These are phyloP conservation scores for Zopfochytrium polystomum DNA, from an alignment of 371 early-diverging fungal genomes.

Conservation along the genomic window DNA sequence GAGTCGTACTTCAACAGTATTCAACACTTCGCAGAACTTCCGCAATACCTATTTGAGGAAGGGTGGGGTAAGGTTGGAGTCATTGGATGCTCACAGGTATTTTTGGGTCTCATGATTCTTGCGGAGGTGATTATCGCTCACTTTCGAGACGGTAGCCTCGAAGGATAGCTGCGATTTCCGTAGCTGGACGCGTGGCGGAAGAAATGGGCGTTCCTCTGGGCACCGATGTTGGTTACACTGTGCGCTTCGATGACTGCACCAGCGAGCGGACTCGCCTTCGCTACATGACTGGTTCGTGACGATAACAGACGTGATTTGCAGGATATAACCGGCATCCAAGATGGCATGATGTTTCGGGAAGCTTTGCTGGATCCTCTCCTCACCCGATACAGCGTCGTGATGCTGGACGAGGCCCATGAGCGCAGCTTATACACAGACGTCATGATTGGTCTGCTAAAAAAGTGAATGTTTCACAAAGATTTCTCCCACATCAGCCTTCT, in stretches of 20 bases:
- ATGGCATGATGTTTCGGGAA: slow-evolving; percentile 96
- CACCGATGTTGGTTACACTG: slow-evolving; percentile 90
- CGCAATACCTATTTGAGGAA: slow-evolving; percentile 94
- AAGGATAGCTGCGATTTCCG: slow-evolving; percentile 97
- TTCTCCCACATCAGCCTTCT: neutral
- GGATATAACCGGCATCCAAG: slow-evolving; percentile 37
- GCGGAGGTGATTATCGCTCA: slow-evolving; percentile 4
- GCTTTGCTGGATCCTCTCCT: slow-evolving; percentile 86
- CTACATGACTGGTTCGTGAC: slow-evolving; percentile 75
- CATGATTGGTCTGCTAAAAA: slow-evolving; percentile 85
- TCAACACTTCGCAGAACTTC: slow-evolving; percentile 58
- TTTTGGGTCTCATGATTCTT: no score
- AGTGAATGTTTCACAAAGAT: no score
- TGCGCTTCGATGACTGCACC: slow-evolving; percentile 96
- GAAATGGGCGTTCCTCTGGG: slow-evolving; percentile 82
- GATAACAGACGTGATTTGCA: neutral
- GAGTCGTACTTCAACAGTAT: neutral
- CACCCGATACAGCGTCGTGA: slow-evolving; percentile 85
- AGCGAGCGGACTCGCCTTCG: slow-evolving; percentile 79
- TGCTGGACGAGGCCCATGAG: slow-evolving; percentile 99
- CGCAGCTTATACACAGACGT: slow-evolving; percentile 97
- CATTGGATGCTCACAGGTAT: slow-evolving; percentile 91
- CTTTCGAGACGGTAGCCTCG: slow-evolving; percentile 66
- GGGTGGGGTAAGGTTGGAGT: slow-evolving; percentile 76
- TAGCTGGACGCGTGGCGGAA: slow-evolving; percentile 92